A percentile compares a stretch with the other conserved stretches of the same genome.
phyloP scores from a whole-genome alignment of 1,284 basidiomycete species.

The Golubevia pallescens region DNA sequence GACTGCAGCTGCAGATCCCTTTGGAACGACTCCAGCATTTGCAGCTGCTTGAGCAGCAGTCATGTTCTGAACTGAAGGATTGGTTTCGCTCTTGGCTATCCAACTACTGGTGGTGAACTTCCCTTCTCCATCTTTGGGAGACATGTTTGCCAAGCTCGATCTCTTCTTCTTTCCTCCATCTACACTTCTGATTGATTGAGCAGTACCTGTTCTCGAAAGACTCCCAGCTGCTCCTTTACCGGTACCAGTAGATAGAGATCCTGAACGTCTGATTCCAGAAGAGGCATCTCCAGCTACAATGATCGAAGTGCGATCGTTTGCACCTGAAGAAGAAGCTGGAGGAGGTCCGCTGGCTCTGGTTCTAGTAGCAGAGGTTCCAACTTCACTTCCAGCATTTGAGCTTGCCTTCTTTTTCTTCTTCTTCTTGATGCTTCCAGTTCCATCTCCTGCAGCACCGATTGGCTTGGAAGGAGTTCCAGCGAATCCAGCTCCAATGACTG shows the following conservation, averaged over 20 bases:
- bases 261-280: conserved; percentile 15
- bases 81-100: conserved; percentile 35
- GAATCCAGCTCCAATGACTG: conserved; percentile 45
- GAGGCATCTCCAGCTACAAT: conserved; percentile 32
- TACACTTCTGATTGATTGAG: too few relatives aligned
- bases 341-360: conserved; percentile 14
- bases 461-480: conserved; percentile 9
- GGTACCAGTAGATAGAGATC: too few relatives aligned
- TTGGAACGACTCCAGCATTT: conserved; percentile 39
- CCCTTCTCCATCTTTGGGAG: conserved; percentile 9
- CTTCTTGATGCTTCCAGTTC: conserved; percentile 19
- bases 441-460: conserved; percentile 23
- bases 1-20: conserved; percentile 13
- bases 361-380: conserved; percentile 45
- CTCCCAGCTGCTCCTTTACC: too few relatives aligned
- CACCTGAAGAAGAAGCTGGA: neutral
- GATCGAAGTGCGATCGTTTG: conserved; percentile 1
- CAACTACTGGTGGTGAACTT: conserved; percentile 20
- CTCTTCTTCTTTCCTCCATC: conserved; percentile 29
- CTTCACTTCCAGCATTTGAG: conserved; percentile 43
- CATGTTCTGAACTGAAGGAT: conserved; percentile 25
- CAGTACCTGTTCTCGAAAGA: too few relatives aligned
- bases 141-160: conserved; percentile 11
- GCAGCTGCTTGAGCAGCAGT: conserved; percentile 39
- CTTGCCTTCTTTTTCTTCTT: conserved; percentile 46